A percentile compares a stretch with the other conserved stretches of the same genome.
These are phyloP conservation scores for Aspergillus homomorphus DNA, from an alignment of 495 filamentous ascomycete species.

Conservation along the genomic window DNA sequence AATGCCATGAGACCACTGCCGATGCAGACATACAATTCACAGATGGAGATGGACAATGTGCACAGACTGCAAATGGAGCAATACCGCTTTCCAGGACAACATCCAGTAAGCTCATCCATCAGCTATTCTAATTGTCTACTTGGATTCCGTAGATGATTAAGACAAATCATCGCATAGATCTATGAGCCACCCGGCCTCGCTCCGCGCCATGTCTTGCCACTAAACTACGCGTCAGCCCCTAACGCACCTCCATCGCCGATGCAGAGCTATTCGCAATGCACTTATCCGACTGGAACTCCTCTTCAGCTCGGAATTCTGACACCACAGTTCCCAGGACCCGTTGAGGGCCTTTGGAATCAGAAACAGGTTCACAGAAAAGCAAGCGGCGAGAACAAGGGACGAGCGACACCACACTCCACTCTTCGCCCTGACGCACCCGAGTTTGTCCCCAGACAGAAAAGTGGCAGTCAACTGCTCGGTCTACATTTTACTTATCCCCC, in stretches of 20 bases:
- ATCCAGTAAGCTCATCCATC: constrained; percentile 13
- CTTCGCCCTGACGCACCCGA: not conserved
- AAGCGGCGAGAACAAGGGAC: not conserved
- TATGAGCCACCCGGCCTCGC: not conserved
- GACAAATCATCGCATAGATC: not conserved
- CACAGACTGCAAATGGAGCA: constrained; percentile 17
- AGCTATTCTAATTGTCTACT: not conserved
- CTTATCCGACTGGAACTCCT: no score
- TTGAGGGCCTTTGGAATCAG: not conserved
- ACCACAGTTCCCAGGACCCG: not conserved
- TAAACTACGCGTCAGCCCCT: no score
- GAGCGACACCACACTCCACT: not conserved
- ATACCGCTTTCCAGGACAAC: constrained; percentile 16
- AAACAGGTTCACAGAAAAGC: not conserved
- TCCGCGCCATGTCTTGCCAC: not conserved
- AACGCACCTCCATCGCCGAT: no score
- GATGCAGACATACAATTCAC: not conserved
- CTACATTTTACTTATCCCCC: not conserved
- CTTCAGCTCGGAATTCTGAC: no score
- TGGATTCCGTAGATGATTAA: not conserved
- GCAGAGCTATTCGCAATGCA: no score
- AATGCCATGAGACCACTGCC: not conserved
- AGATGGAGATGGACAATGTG: constrained; percentile 2
- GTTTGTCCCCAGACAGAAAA: not conserved
- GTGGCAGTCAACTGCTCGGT: no score